phyloP scores from a whole-genome alignment of 257 asterid genomes.

The Nicotiana obtusifolia region DNA sequence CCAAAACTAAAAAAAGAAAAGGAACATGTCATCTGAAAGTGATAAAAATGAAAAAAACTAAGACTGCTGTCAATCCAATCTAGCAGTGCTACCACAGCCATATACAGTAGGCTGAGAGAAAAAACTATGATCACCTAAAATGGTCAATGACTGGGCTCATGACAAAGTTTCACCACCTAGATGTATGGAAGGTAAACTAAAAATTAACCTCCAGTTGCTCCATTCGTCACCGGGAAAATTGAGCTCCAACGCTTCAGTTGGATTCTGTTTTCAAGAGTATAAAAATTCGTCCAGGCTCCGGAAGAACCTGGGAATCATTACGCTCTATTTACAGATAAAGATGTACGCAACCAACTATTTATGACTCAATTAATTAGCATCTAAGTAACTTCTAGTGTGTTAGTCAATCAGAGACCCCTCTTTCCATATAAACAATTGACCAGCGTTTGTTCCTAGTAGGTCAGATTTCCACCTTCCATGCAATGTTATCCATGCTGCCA shows the following conservation, averaged over 20 bases:
- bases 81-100: conserved; percentile 34
- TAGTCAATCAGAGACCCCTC: conserved; percentile 47
- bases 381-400: conserved; percentile 45
- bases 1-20: conserved; percentile 6
- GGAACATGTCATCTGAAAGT: neutral
- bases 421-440: conserved; percentile 49
- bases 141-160: conserved; percentile 30
- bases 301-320: conserved; percentile 20
- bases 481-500: conserved; percentile 35
- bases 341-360: conserved; percentile 18
- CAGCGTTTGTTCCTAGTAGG: conserved; percentile 24
- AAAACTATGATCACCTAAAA: conserved; percentile 14
- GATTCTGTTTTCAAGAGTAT: conserved; percentile 31
- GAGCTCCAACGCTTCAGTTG: conserved; percentile 67
- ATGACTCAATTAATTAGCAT: conserved; percentile 12
- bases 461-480: conserved; percentile 68
- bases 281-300: conserved; percentile 16
- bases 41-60: conserved; percentile 12
- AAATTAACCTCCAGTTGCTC: conserved; percentile 49
- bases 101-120: conserved; percentile 25
- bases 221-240: conserved; percentile 30
- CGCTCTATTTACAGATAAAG: conserved; percentile 30
- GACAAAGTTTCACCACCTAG: conserved; percentile 40
- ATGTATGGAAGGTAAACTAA: conserved; percentile 28
- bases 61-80: conserved; percentile 21